Base-by-base conservation (phyloP, 768 basidiomycete genomes). In the Pluteus cervinus region DNA sequence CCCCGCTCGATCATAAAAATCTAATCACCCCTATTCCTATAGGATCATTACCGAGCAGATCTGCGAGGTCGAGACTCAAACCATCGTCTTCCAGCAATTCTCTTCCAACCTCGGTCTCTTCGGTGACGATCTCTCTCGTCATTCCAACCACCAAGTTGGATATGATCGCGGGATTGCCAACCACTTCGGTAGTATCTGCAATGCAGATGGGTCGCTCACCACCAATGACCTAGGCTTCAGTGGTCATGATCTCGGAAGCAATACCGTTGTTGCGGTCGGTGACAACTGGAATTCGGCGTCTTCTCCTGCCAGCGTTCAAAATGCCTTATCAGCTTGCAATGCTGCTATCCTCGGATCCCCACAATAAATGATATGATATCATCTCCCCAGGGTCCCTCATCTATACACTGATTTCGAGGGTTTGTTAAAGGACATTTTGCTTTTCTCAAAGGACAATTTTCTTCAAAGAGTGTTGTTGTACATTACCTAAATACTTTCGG, bases 1-100 rank as follows among this genome's bases (percentile, higher is more conserved):
- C 10, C 11, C 23, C 15, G 5, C 14, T 8, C 14, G 20, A 6
- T 15, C 20, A 4, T 17, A 24, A 22, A 17, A 11, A 2, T 9
- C n/a, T 21, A 16, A n/a, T 2, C 10, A 23, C 1, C 18, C 18
- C 17, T 29, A 7, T 20, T 21, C 14, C 9, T 17, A 29, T 34
- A 69, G 69, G 51, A 62, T 71, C 49, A 63, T 70, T 46, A 57
- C 61, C 23, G 65, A 71, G 50, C 60, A 64, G 33, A 60, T 70
- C 36, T 74, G 72, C 47, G 68, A 72, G 35, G 71, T 73, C 31
- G 72, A 74, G 43, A 61, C 62, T 17, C 72, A 74, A 47, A 60
- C 59, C 40, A 58, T 68, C 39, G 55, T 64, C 37, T 63, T 70
- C 47, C 56, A 68, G 41, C 68, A 70, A 49, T 67, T 62, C 58